Evolutionary conservation across 805 yeast species (phyloP).

Genomic region (Ascoidea asiatica): DNA sequence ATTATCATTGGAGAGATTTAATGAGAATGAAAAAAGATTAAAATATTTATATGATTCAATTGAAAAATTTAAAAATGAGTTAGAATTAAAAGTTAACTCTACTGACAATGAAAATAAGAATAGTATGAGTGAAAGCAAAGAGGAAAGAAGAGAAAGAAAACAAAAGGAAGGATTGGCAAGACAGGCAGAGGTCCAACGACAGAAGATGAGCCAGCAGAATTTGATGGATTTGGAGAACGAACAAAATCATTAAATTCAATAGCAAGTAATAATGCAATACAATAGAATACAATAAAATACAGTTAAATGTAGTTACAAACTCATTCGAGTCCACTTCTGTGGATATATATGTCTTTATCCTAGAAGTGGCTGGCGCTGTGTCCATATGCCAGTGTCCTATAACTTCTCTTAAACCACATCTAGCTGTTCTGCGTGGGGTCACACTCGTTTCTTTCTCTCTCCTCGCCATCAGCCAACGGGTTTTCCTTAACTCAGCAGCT

Average conservation of each 20-base stretch:
- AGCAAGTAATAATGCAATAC: too few relatives aligned
- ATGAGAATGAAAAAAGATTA: slow-evolving; percentile 49
- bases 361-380: too few relatives aligned
- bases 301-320: too few relatives aligned
- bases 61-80: slow-evolving; percentile 16
- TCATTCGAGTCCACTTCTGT: too few relatives aligned
- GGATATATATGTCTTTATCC: too few relatives aligned
- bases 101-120: slow-evolving; percentile 13
- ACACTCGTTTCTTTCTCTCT: too few relatives aligned
- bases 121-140: slow-evolving; percentile 15
- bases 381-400: too few relatives aligned
- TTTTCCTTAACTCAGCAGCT: too few relatives aligned
- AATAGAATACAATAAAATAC: too few relatives aligned
- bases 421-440: too few relatives aligned
- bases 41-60: slow-evolving; percentile 31
- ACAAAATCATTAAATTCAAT: background rate
- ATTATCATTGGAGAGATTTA: slow-evolving; percentile 48
- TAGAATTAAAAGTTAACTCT: slow-evolving; percentile 12
- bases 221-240: background rate
- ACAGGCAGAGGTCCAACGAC: background rate
- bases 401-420: too few relatives aligned
- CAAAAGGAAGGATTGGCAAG: slow-evolving; percentile 5
- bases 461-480: too few relatives aligned
- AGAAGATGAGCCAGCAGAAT: background rate
- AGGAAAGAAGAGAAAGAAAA: slow-evolving; percentile 16